Percentiles rank a stretch among this genome's conserved stretches.
These are phyloP conservation scores for Trichoderma gracile DNA, from an alignment of 2,329 filamentous ascomycete species.

Conservation along the genomic window DNA sequence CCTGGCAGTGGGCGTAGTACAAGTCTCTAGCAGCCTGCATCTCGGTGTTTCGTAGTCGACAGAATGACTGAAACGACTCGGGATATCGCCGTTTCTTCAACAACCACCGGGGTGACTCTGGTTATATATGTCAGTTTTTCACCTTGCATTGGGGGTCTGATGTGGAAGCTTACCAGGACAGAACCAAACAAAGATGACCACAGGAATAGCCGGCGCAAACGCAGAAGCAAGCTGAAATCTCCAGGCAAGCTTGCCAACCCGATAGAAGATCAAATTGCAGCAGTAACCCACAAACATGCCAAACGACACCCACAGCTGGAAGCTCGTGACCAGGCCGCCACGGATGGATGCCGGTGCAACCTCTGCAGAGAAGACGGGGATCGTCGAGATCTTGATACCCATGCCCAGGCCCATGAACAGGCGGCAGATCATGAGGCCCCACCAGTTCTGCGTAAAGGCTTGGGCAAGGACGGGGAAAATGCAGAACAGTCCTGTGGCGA, in stretches of 20 bases:
- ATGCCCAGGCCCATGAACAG: constrained; percentile 60
- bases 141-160: background rate
- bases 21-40: constrained; percentile 63
- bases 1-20: constrained; percentile 49
- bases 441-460: constrained; percentile 54
- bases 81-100: constrained; percentile 60
- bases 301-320: constrained; percentile 51
- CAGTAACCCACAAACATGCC: constrained; percentile 67
- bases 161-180: constrained; percentile 51
- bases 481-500: constrained; percentile 57
- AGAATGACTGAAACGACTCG: constrained; percentile 57
- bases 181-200: constrained; percentile 56
- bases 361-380: constrained; percentile 56
- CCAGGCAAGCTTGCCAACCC: constrained; percentile 59
- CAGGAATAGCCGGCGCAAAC: constrained; percentile 62
- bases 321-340: constrained; percentile 52
- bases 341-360: constrained; percentile 51
- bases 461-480: constrained; percentile 56
- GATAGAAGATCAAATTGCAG: constrained; percentile 63
- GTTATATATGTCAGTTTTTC: background rate
- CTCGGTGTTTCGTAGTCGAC: constrained; percentile 56
- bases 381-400: constrained; percentile 51
- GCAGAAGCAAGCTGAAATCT: constrained; percentile 63
- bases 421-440: constrained; percentile 43
- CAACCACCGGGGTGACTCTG: constrained; percentile 63